Conservation (phyloP, 495 filamentous ascomycete genomes). For the Podospora pseudopauciseta region DNA sequence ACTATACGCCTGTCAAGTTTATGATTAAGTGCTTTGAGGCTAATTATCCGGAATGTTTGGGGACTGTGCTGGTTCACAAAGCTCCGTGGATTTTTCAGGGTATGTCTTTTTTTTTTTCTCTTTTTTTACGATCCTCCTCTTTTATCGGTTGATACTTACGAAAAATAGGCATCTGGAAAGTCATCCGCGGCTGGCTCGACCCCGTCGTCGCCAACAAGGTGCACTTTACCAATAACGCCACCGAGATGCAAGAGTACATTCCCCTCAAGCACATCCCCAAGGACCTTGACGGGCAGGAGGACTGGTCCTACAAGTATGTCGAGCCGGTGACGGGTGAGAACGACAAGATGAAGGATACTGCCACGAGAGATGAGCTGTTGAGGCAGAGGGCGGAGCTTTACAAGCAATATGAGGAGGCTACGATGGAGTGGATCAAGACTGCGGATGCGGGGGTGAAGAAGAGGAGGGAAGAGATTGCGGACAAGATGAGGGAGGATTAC, state of each 20-base stretch:
- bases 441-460: slow-evolving; percentile 38
- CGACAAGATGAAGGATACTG: slow-evolving; percentile 61
- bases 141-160: neutral
- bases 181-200: slow-evolving; percentile 95
- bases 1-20: slow-evolving; percentile 95
- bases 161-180: slow-evolving; percentile 67
- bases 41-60: slow-evolving; percentile 92
- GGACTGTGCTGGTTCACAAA: slow-evolving; percentile 92
- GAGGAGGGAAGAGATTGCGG: slow-evolving; percentile 53
- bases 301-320: slow-evolving; percentile 75
- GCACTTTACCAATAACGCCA: slow-evolving; percentile 81
- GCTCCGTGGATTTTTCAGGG: slow-evolving; percentile 95
- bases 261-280: slow-evolving; percentile 64
- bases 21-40: slow-evolving; percentile 99
- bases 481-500: slow-evolving; percentile 67
- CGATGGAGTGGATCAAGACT: slow-evolving; percentile 63
- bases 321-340: slow-evolving; percentile 76
- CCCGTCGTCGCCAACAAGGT: slow-evolving; percentile 94
- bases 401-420: slow-evolving; percentile 65
- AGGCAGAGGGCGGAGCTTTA: slow-evolving; percentile 58
- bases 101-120: slow-evolving; percentile 31
- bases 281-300: slow-evolving; percentile 78
- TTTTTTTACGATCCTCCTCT: neutral
- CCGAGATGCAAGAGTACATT: slow-evolving; percentile 78
- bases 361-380: slow-evolving; percentile 57